Conservation (phyloP, 2,329 filamentous ascomycete genomes). For the Zymoseptoria passerinii region DNA sequence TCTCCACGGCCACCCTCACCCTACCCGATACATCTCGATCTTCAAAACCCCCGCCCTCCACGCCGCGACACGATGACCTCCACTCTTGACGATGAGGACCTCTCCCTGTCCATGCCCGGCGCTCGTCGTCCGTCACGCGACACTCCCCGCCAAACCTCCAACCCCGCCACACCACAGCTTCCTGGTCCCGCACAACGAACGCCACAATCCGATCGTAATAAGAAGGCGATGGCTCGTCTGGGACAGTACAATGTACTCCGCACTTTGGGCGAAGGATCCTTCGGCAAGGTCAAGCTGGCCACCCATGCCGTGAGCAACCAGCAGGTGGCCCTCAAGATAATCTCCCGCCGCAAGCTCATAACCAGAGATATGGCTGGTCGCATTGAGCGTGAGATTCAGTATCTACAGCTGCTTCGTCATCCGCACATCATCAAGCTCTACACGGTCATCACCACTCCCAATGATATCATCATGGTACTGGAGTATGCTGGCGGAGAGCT, state of each 20-base stretch:
- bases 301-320: conserved; percentile 86
- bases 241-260: conserved; percentile 85
- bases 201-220: conserved; percentile 29
- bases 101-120: conserved; percentile 32
- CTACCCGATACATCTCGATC: not conserved
- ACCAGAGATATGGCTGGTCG: conserved; percentile 96
- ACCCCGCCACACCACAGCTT: conserved; percentile 3
- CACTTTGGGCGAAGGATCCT: conserved; percentile 91
- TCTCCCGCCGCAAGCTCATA: conserved; percentile 89
- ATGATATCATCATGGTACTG: conserved; percentile 97
- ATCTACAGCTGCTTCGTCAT: conserved; percentile 87
- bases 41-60: not conserved
- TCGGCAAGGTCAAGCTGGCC: conserved; percentile 97
- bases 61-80: conserved; percentile 26
- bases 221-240: conserved; percentile 48
- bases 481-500: conserved; percentile 95
- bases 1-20: not conserved
- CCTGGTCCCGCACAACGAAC: conserved; percentile 16
- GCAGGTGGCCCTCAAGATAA: conserved; percentile 96
- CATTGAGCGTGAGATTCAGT: conserved; percentile 96
- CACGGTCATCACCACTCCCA: conserved; percentile 89
- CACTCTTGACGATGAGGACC: conserved; percentile 34
- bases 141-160: conserved; percentile 28
- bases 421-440: conserved; percentile 99
- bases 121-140: conserved; percentile 23